A percentile compares a stretch with the other conserved stretches of the same genome.
These are phyloP conservation scores for Trapa incisa DNA, from an alignment of 345 rosid species.

Conservation along the genomic window DNA sequence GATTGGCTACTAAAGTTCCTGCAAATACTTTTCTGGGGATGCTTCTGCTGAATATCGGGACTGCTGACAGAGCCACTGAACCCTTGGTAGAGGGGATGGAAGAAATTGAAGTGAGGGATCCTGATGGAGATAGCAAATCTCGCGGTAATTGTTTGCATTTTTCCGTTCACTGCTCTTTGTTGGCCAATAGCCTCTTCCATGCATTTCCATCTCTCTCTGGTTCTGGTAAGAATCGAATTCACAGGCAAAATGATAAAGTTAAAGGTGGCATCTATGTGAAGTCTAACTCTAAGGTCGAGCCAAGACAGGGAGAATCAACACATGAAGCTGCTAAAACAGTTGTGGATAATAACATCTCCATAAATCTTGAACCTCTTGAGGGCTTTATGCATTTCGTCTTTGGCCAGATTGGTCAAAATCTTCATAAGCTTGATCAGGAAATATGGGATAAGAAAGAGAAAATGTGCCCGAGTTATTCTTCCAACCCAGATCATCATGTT, in stretches of 20 bases:
- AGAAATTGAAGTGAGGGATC: slow-evolving; percentile 10
- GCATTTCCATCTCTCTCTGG: slow-evolving; percentile 53
- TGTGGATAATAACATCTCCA: slow-evolving; percentile 10
- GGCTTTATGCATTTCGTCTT: slow-evolving; percentile 38
- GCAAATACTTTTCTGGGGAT: slow-evolving; percentile 32
- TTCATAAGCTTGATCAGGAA: slow-evolving; percentile 51
- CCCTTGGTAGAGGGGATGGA: slow-evolving; percentile 23
- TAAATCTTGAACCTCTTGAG: slow-evolving; percentile 39
- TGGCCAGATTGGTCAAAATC: slow-evolving; percentile 48
- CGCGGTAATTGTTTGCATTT: slow-evolving; percentile 64
- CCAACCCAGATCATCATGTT: slow-evolving; percentile 10
- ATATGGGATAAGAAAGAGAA: slow-evolving; percentile 29
- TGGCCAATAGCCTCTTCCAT: slow-evolving; percentile 59
- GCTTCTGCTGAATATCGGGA: slow-evolving; percentile 36
- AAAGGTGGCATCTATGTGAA: slow-evolving; percentile 17
- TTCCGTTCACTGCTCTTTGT: slow-evolving; percentile 58
- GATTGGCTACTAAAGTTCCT: slow-evolving; percentile 46
- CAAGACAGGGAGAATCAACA: slow-evolving; percentile 19
- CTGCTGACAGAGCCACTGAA: slow-evolving; percentile 22
- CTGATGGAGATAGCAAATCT: slow-evolving; percentile 36
- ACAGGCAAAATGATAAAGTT: slow-evolving; percentile 27
- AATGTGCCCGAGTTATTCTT: slow-evolving; percentile 16
- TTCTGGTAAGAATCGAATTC: slow-evolving; percentile 36
- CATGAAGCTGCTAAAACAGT: slow-evolving; percentile 8
- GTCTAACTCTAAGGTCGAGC: slow-evolving; percentile 17